Evolutionary conservation across 2,329 filamentous ascomycete species (phyloP), one percentile per base, ranked within the genome.

Genomic region (Pseudogymnoascus sp.): DNA sequence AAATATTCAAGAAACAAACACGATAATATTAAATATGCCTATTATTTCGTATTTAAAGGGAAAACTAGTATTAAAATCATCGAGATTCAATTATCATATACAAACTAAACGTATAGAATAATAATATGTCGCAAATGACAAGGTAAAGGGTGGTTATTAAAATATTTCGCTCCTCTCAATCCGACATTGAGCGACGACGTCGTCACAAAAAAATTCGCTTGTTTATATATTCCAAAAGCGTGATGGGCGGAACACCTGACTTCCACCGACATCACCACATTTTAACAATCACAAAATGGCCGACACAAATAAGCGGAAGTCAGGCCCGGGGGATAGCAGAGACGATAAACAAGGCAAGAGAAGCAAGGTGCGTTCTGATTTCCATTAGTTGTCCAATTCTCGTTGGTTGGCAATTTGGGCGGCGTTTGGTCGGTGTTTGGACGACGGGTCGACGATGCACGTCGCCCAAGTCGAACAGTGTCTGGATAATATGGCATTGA

Each of bases 261-360:
- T 34, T 34, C 28, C 51, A 13, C 25, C 51, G 28, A 57, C 51
- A 34, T 57, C 51, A 21, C 51, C 28, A 57, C 51, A 57, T 34
- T 21, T 57, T 19, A 6, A 14, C 28, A 57, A 34, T 34, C 51
- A 25, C 62, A 60, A 37, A 16, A 72, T 72, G 70, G 65, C 68
- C 6, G 70, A 71, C 54, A 63, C 63, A n/a, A 70, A 66, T 19
- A 72, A 72, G 54, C 64, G 69, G 8, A 71, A 72, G 64, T 66
- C 65, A 16, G 65, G 65, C 39, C 48, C 65, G 28, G 65, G 60
- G 19, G 64, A 66, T 54, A 65, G 64, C 63, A 62, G 62, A 60
- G 67, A 67, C 39, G 37, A 48, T n/a, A 69, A 64, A 51, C 64
- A 60, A 10, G 19, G 60, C 6, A 72, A 72, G 67, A 69, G 69